Evolutionary conservation across 2,329 filamentous ascomycete genomes (phyloP).

Genomic region (Aspergillus sp.): DNA sequence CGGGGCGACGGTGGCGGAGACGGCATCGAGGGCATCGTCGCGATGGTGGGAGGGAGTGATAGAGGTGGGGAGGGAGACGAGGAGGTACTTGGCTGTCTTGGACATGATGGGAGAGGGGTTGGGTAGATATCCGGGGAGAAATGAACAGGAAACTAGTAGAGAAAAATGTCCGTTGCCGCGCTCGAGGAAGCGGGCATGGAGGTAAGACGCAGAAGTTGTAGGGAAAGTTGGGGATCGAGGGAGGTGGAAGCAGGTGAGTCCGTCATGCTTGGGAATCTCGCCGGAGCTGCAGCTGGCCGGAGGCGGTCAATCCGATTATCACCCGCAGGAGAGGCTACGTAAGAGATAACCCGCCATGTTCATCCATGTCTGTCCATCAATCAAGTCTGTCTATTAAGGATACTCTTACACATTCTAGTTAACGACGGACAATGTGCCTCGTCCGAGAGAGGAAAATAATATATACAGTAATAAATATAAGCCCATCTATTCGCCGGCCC

Average conservation of each 20-base stretch:
- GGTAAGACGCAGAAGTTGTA: constrained; percentile 1
- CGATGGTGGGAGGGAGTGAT: constrained; percentile 78
- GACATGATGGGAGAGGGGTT: constrained; percentile 35
- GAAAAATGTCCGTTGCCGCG: constrained; percentile 20
- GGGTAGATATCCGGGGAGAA: background rate
- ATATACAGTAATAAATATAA: background rate
- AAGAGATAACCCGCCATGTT: background rate
- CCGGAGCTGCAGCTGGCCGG: constrained; percentile 1
- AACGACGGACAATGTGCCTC: background rate
- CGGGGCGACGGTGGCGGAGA: constrained; percentile 69
- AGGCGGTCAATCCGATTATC: constrained; percentile 1
- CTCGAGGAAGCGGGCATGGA: constrained; percentile 25
- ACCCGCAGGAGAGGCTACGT: background rate
- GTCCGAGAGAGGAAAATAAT: background rate
- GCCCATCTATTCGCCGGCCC: constrained; percentile 11
- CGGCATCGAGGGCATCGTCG: constrained; percentile 75
- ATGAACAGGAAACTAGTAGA: constrained; percentile 1
- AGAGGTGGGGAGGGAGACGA: constrained; percentile 85
- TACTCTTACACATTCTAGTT: background rate
- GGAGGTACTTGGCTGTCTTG: constrained; percentile 66
- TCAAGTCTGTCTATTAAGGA: no score
- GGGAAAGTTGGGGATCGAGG: background rate
- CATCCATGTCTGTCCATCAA: no score
- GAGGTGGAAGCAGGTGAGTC: background rate
- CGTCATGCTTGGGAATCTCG: background rate